Conservation (phyloP, 495 filamentous ascomycete genomes). For the Lasiosphaeriaceae sp. region DNA sequence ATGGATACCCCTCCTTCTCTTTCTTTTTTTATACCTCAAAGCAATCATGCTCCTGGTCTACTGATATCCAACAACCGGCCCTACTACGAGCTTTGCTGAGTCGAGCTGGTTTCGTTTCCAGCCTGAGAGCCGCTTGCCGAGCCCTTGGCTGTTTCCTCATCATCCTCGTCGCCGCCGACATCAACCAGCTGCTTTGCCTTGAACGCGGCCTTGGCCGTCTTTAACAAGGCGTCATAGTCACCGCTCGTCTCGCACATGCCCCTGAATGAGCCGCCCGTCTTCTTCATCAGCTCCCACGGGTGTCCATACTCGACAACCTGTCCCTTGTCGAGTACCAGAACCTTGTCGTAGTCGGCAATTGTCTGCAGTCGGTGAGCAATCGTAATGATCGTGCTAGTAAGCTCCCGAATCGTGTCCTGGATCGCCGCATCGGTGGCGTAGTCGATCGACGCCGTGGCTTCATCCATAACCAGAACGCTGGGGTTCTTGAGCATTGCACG, state of each 20-base stretch:
- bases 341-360: slow-evolving; percentile 97
- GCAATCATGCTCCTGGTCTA: no score
- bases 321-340: slow-evolving; percentile 92
- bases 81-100: not conserved
- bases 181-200: slow-evolving; percentile 41
- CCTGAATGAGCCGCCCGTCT: slow-evolving; percentile 67
- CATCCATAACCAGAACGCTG: slow-evolving; percentile 95
- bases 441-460: slow-evolving; percentile 97
- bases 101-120: not conserved
- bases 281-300: slow-evolving; percentile 72
- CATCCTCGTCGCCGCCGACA: slow-evolving; percentile 25
- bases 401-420: slow-evolving; percentile 87
- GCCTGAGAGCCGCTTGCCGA: not conserved
- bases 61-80: no score
- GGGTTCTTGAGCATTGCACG: slow-evolving; percentile 89
- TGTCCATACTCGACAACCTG: slow-evolving; percentile 82
- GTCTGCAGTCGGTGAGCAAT: slow-evolving; percentile 98
- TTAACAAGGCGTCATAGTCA: slow-evolving; percentile 67
- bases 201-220: slow-evolving; percentile 68
- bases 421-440: slow-evolving; percentile 95
- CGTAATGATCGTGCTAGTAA: slow-evolving; percentile 90
- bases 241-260: slow-evolving; percentile 96
- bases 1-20: no score
- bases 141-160: not conserved
- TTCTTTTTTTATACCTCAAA: no score